A percentile compares a stretch with the other conserved stretches of the same genome.
phyloP scores from a whole-genome alignment of 73 alveolate genomes.

The Paramecium tetraurelia region DNA sequence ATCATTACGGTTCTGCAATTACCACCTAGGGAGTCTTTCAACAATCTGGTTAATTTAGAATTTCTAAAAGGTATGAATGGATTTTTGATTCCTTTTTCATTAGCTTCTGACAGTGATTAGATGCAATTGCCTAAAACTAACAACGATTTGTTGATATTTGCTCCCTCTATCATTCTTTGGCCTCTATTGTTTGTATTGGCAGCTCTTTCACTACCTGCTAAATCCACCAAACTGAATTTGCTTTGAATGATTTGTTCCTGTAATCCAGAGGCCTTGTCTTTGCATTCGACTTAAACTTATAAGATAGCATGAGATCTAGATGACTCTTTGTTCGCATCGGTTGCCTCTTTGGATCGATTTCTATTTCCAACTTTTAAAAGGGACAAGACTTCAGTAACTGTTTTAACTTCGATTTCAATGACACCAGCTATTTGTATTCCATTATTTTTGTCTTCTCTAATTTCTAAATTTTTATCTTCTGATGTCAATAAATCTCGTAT shows the following conservation, averaged over 20 bases:
- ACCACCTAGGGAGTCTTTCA: conserved; percentile 99
- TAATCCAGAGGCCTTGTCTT: conserved; percentile 71
- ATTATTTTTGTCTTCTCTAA: conserved; percentile 92
- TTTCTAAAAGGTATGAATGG: conserved; percentile 97
- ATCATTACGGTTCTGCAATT: conserved; percentile 99
- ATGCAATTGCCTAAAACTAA: conserved; percentile 99
- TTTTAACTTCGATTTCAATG: conserved; percentile 87
- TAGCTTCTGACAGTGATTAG: conserved; percentile 94
- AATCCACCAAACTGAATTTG: conserved; percentile 91
- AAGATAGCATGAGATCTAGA: conserved; percentile 96
- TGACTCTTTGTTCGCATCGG: conserved; percentile 97
- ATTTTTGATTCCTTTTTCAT: conserved; percentile 75
- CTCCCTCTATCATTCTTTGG: conserved; percentile 97
- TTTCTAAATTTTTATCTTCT: conserved; percentile 81
- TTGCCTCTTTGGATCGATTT: conserved; percentile 98
- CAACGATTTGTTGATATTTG: conserved; percentile 94
- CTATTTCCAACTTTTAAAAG: conserved; percentile 90
- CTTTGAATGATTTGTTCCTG: conserved; percentile 81
- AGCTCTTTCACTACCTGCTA: conserved; percentile 98
- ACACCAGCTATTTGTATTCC: conserved; percentile 91
- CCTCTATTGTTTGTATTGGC: conserved; percentile 98
- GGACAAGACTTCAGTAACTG: conserved; percentile 87
- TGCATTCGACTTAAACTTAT: conserved; percentile 83
- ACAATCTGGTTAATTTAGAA: conserved; percentile 97
- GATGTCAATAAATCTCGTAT: conserved; percentile 84